These are phyloP conservation scores for Chamaenerion angustifolium DNA, from an alignment of 345 rosid genomes.

Conservation along the genomic window DNA sequence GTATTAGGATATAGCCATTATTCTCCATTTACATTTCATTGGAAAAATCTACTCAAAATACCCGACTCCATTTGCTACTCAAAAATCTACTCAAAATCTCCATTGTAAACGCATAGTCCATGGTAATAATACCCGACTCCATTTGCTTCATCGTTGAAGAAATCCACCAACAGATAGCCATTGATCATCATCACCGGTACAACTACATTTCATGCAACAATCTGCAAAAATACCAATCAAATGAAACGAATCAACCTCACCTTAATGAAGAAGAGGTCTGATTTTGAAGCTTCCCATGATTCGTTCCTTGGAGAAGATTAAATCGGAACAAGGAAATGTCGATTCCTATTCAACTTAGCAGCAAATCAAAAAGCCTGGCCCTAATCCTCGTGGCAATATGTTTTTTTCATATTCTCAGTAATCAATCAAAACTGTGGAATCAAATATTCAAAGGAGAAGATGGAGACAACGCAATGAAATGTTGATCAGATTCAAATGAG, in stretches of 20 bases:
- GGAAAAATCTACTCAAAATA: conserved; percentile 28
- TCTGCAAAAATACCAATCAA: conserved; percentile 37
- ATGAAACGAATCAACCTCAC: conserved; percentile 3
- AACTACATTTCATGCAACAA: conserved; percentile 79
- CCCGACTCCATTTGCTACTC: too few relatives aligned
- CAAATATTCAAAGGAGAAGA: too few relatives aligned
- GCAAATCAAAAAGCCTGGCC: too few relatives aligned
- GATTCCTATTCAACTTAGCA: neutral
- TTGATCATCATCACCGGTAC: conserved; percentile 66
- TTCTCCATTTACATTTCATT: too few relatives aligned
- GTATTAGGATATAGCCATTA: too few relatives aligned
- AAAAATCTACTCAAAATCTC: too few relatives aligned
- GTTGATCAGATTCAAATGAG: too few relatives aligned
- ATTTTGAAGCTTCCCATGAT: conserved; percentile 12
- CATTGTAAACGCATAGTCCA: conserved; percentile 39
- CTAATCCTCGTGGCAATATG: too few relatives aligned
- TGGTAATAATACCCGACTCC: conserved; percentile 38
- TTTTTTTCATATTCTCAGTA: too few relatives aligned
- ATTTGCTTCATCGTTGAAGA: conserved; percentile 57
- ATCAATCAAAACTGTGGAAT: too few relatives aligned
- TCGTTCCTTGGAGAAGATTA: conserved; percentile 6
- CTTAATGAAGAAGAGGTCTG: conserved; percentile 12
- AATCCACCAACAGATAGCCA: conserved; percentile 66
- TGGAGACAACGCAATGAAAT: too few relatives aligned
- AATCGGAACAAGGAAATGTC: too few relatives aligned